Percentiles rank a stretch among this genome's conserved stretches.
Conservation (phyloP, 306 rosid species). For the Quercus agrifolia region DNA sequence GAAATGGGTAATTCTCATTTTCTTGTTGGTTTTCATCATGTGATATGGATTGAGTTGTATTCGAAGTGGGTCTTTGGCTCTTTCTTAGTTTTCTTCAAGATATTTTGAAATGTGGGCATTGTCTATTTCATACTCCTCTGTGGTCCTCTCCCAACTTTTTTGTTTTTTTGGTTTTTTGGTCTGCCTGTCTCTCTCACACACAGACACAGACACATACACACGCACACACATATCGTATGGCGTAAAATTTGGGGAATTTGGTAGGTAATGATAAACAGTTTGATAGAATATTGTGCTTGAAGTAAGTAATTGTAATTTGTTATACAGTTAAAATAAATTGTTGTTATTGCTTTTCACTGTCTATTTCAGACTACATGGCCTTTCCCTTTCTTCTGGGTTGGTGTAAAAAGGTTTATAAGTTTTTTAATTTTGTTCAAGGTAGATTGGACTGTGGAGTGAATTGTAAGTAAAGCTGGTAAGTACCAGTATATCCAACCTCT, state of each 20-base stretch:
- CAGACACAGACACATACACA: not conserved
- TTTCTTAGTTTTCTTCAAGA: slow-evolving; percentile 6
- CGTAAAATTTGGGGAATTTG: slow-evolving; percentile 40
- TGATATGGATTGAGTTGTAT: not conserved
- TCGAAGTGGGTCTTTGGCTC: slow-evolving; percentile 24
- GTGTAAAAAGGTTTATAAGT: slow-evolving; percentile 12
- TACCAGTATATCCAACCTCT: slow-evolving; percentile 19
- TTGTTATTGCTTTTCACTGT: slow-evolving; percentile 7
- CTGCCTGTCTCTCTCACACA: not conserved
- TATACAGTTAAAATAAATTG: not conserved
- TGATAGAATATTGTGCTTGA: slow-evolving; percentile 40
- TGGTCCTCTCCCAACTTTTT: slow-evolving; percentile 7
- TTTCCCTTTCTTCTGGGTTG: slow-evolving; percentile 22
- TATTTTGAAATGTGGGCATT: slow-evolving; percentile 7
- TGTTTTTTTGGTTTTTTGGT: too few relatives aligned
- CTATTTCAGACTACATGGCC: not conserved
- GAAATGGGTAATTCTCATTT: slow-evolving; percentile 8
- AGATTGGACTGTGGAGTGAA: slow-evolving; percentile 46
- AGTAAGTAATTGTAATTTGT: slow-evolving; percentile 28
- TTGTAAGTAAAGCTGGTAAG: slow-evolving; percentile 55
- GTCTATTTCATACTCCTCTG: slow-evolving; percentile 1
- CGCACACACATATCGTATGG: slow-evolving; percentile 17
- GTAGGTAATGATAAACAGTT: slow-evolving; percentile 39
- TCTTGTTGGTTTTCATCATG: not conserved
- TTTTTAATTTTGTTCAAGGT: slow-evolving; percentile 18